Percentiles rank a stretch among this genome's conserved stretches.
Conservation (phyloP, 768 basidiomycete species). For the Melanogaster broomeanus region DNA sequence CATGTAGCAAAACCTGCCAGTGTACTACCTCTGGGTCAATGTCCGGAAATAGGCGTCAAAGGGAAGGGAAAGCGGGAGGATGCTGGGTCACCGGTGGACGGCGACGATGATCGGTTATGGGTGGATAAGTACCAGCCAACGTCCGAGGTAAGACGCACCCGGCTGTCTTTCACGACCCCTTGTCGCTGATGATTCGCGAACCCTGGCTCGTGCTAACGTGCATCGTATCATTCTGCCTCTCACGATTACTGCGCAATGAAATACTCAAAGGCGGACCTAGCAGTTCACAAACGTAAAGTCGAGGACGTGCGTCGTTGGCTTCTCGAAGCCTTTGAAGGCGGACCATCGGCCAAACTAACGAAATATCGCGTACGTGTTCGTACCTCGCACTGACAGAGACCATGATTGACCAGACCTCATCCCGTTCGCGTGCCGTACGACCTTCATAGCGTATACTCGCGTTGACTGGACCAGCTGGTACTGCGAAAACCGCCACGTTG, state of each 20-base stretch:
- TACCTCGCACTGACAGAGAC: not conserved
- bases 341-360: slow-evolving; percentile 58
- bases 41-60: slow-evolving; percentile 14
- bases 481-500: slow-evolving; percentile 87
- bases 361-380: slow-evolving; percentile 69
- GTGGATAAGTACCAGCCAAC: slow-evolving; percentile 64
- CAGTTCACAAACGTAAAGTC: slow-evolving; percentile 79
- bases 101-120: slow-evolving; percentile 50
- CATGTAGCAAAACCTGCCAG: not conserved
- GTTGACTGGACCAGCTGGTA: slow-evolving; percentile 86
- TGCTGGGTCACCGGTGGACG: not conserved
- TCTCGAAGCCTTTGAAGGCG: slow-evolving; percentile 67
- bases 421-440: not conserved
- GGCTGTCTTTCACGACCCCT: not conserved
- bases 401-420: not conserved
- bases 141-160: slow-evolving; percentile 47
- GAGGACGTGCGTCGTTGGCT: slow-evolving; percentile 79
- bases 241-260: not conserved
- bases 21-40: not conserved
- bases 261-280: slow-evolving; percentile 59
- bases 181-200: not conserved
- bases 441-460: slow-evolving; percentile 75
- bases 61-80: slow-evolving; percentile 28
- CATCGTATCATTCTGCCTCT: no score
- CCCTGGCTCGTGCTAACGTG: no score